Evolutionary conservation across 176 grass and related monocot species (phyloP).

Genomic region (Canna indica): DNA sequence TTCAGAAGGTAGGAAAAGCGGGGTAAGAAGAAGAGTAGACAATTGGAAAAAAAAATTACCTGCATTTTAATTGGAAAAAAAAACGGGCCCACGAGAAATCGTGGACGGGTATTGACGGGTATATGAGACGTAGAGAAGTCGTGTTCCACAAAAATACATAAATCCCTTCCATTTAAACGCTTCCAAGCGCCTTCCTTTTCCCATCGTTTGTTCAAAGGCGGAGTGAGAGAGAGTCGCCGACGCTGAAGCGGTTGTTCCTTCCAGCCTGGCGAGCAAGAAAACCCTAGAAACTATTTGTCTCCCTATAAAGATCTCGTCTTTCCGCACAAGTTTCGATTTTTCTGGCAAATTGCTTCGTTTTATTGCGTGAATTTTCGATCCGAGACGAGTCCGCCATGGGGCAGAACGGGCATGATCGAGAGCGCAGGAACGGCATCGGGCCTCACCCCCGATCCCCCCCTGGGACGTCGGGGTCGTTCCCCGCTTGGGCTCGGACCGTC

Average conservation of each 20-base stretch:
- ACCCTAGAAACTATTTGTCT: neutral
- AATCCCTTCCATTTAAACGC: neutral
- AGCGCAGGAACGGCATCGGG: neutral
- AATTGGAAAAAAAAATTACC: too few species aligned
- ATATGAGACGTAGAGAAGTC: neutral
- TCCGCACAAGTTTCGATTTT: neutral
- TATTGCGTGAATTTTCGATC: too few species aligned
- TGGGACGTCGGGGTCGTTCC: neutral
- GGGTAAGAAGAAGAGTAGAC: too few species aligned
- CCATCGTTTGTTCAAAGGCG: neutral
- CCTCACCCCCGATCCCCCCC: neutral
- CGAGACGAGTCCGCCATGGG: slow-evolving; percentile 6
- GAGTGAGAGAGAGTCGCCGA: too few species aligned
- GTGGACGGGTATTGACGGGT: neutral
- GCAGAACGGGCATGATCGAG: slow-evolving; percentile 3
- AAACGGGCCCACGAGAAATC: too few species aligned
- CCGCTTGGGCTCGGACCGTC: slow-evolving; percentile 15
- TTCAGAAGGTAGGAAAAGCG: too few species aligned
- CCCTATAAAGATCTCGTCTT: neutral
- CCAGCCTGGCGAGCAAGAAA: neutral
- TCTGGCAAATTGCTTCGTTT: too few species aligned
- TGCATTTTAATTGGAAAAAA: too few species aligned
- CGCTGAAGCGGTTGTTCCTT: neutral
- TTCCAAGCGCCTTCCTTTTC: neutral
- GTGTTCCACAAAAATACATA: neutral